A percentile compares a stretch with the other conserved stretches of the same genome.
Conservation (phyloP, 208 protist species). For the Giardia muris region DNA sequence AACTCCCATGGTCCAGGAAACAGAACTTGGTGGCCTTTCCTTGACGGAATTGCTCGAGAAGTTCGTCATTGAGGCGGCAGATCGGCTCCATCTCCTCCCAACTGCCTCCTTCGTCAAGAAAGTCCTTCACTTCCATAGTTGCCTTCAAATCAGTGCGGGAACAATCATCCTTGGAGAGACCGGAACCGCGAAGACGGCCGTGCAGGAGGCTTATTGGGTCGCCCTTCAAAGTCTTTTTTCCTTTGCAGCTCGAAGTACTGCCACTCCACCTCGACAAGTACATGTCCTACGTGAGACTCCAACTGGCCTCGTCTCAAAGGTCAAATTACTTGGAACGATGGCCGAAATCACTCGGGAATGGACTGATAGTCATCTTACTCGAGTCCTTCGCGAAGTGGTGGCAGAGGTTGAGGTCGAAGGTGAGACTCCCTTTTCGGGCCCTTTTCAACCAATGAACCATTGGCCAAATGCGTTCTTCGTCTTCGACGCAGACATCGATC, state of each 20-base stretch:
- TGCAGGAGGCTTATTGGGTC: neutral
- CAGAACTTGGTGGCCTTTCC: neutral
- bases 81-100: neutral
- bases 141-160: neutral
- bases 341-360: neutral
- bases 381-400: neutral
- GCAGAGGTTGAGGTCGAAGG: neutral
- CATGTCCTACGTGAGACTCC: neutral
- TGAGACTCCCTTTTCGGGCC: neutral
- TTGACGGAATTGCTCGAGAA: neutral
- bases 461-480: constrained; percentile 50
- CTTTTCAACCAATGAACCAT: neutral
- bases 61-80: neutral
- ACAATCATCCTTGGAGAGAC: neutral
- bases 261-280: neutral
- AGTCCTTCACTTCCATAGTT: neutral
- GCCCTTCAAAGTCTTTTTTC: neutral
- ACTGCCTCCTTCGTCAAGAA: neutral
- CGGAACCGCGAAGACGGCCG: neutral
- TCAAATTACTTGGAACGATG: neutral
- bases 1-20: neutral
- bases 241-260: neutral
- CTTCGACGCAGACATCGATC: constrained; percentile 92
- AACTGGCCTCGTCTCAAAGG: neutral
- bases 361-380: neutral